Base-by-base conservation (phyloP, 306 rosid genomes). In the Arachis hypogaea region DNA sequence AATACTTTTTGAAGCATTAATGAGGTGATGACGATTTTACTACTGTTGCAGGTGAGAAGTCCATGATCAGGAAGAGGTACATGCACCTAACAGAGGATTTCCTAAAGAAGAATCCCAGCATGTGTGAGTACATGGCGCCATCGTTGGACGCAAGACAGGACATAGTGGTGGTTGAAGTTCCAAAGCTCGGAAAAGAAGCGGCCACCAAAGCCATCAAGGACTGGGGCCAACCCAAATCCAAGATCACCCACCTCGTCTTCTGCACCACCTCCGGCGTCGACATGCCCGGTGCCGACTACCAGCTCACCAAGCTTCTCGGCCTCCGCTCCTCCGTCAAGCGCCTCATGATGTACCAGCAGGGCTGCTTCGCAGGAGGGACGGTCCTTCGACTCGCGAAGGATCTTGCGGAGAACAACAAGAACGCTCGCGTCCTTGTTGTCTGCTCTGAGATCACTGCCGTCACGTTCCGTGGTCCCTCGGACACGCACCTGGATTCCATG, bases 161-260 rank as follows among this genome's bases (percentile, higher is more conserved):
- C 12, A 71, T 88, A 0, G 90, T 85, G 45, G 92, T 88, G 0
- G 88, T 83, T 7, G 92, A 88, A 28, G 86, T 88, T 0, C 93
- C 93, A 0, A 88, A 83, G 82, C 84, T 88, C 0, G 93, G 90
- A 0, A 88, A 88, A 51, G 88, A 88, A 14, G 93, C 93, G 0
- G 93, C 93, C 0, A 2, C 57, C 0, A 85, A 82, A 30, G 93
- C 93, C 0, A 88, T 88, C 14, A 83, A 80, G 2, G 90, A 88
- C 11, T 88, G 93, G 93, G 93, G 90, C 3, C 93, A 86, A n/a
- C 88, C 88, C 2, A 88, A 83, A 54, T 88, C 90, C 28, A 85
- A 83, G 72, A 88, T 88, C 51, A 85, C 93, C 2, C 90, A 88
- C 57, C 66, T 85, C 0, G 83, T 88, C 1, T 88, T 88, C 71